phyloP scores from a whole-genome alignment of 495 filamentous ascomycete genomes.

The Corynascus novoguineensis region DNA sequence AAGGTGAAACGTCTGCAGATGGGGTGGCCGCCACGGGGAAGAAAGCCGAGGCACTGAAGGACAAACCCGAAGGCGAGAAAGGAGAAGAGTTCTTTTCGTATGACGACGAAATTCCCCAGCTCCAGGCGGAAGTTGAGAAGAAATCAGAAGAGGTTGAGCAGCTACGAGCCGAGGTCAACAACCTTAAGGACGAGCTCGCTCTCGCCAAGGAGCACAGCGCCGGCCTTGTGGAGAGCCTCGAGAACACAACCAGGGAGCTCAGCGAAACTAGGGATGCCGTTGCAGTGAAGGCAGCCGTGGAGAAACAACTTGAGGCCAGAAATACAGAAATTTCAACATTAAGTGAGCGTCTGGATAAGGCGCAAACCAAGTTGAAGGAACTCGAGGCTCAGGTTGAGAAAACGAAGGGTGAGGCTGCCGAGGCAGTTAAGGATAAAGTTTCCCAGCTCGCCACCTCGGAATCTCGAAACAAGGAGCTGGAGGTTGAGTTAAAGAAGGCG shows the following conservation, averaged over 20 bases:
- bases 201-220: conserved; percentile 60
- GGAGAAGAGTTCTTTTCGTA: conserved; percentile 87
- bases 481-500: conserved; percentile 29
- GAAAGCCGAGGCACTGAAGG: conserved; percentile 27
- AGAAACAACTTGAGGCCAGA: conserved; percentile 45
- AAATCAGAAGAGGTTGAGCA: conserved; percentile 38
- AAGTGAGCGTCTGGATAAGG: conserved; percentile 47
- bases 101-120: conserved; percentile 59
- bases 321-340: conserved; percentile 44
- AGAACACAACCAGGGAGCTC: conserved; percentile 55
- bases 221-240: conserved; percentile 57
- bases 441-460: conserved; percentile 22
- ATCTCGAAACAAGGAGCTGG: conserved; percentile 35
- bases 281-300: conserved; percentile 47
- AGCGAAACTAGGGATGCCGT: conserved; percentile 52
- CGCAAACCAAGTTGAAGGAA: conserved; percentile 47
- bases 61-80: conserved; percentile 39
- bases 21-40: conserved; percentile 5
- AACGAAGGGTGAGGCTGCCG: conserved; percentile 24
- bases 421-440: conserved; percentile 37
- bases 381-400: conserved; percentile 48
- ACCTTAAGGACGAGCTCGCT: conserved; percentile 35
- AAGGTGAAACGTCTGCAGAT: neutral
- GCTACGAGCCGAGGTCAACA: conserved; percentile 33
- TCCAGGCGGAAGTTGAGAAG: conserved; percentile 57